Evolutionary conservation across 2,329 filamentous ascomycete species (phyloP), one percentile per base, ranked within the genome.

Genomic region (Didymella pinodella): DNA sequence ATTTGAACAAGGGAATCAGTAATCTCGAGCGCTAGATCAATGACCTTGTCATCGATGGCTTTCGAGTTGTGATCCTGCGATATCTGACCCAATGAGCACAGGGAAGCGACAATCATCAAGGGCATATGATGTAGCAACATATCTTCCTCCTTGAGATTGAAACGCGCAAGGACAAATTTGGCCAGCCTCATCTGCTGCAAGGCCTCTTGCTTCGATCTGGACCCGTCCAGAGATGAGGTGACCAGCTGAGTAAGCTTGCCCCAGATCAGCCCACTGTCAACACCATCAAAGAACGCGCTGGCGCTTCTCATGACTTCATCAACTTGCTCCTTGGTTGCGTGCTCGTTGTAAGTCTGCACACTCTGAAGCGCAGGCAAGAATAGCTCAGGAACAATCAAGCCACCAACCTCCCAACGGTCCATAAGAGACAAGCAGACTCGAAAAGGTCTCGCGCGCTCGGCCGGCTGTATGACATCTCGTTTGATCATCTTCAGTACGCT

Each of bases 381-480:
- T 14, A 98, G 86, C 61, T 92, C 89, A 0, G 93, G 91, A 1
- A 98, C 90, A 46, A 99, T 88, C 18, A 94, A 83, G 1, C 92
- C 92, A 29, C 95, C 95, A 65, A 99, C 94, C 75, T 99, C 95
- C 93, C 93, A 98, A 58, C 93, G 88, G 78, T 99, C 95, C 95
- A 99, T 98, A 51, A 99, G 82, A 16, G 96, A 97, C 2, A 98
- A 84, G 70, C 93, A 96, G 63, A 98, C 92, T 56, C 93, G 88
- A 73, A 96, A 97, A 0, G 95, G 94, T 38, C 88, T 88, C 20
- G 93, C 92, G 73, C 88, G 85, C 70, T 96, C 92, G 0, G 84
- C 77, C 0, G 90, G 85, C 54, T 82, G 81, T 5, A 70, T 75
- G 43, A 81, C 80, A 41, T 82, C 78, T 18, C 83, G 79, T 46